phyloP scores from a whole-genome alignment of 768 basidiomycete genomes.

The Cystofilobasidium capitatum region DNA sequence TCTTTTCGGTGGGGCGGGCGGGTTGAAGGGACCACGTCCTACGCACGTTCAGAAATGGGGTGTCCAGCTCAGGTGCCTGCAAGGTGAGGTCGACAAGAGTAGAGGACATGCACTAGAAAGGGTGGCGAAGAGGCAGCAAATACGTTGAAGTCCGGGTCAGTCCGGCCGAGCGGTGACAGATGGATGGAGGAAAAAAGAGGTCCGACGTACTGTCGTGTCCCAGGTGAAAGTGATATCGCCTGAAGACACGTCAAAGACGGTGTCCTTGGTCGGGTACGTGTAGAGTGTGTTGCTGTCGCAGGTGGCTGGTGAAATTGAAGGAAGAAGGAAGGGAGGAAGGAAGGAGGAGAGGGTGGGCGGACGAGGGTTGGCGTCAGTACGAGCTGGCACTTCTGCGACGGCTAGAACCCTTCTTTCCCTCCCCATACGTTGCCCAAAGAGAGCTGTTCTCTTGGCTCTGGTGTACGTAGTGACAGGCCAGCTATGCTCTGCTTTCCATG shows the following conservation, averaged over 20 bases:
- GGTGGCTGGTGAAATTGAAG: neutral
- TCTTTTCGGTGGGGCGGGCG: too few relatives aligned
- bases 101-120: neutral
- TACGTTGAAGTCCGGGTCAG: too few relatives aligned
- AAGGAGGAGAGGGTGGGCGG: too few relatives aligned
- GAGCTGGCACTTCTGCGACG: neutral
- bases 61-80: neutral
- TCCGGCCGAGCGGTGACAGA: too few relatives aligned
- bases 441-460: too few relatives aligned
- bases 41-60: neutral
- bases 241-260: neutral
- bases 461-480: too few relatives aligned
- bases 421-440: too few relatives aligned
- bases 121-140: neutral
- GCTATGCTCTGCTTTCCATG: too few relatives aligned
- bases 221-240: neutral
- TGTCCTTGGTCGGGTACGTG: neutral
- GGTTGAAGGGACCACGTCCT: too few relatives aligned
- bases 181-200: neutral
- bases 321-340: too few relatives aligned
- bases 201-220: conserved; percentile 1
- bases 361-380: too few relatives aligned
- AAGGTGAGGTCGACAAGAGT: neutral
- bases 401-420: neutral
- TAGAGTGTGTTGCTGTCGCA: neutral